phyloP scores from a whole-genome alignment of 176 grass and related monocot species.

The Tuctoria greenei region DNA sequence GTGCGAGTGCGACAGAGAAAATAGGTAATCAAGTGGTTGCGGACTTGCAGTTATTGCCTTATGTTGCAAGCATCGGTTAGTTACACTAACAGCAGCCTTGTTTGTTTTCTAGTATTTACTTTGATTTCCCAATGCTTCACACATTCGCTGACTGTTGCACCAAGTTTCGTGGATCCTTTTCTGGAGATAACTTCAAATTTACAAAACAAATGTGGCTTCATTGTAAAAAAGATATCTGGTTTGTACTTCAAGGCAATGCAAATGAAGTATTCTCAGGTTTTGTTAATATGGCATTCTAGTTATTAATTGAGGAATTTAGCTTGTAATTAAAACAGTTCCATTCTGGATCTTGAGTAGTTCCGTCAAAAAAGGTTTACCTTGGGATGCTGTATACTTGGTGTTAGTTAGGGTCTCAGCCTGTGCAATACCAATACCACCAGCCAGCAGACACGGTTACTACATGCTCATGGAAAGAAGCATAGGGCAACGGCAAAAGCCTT shows the following conservation, averaged over 20 bases:
- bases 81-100: not conserved
- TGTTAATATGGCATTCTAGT: not conserved
- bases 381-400: not conserved
- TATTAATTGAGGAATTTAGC: not conserved
- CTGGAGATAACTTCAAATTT: not conserved
- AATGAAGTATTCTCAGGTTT: not conserved
- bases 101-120: not conserved
- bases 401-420: constrained; percentile 54
- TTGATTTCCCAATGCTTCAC: not conserved
- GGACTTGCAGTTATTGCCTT: too few relatives aligned
- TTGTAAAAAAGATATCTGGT: not conserved
- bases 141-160: not conserved
- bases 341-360: not conserved
- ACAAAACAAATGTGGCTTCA: not conserved
- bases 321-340: not conserved
- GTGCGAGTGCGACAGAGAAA: too few relatives aligned
- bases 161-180: not conserved
- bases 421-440: constrained; percentile 93
- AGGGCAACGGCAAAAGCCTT: constrained; percentile 92
- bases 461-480: constrained; percentile 97
- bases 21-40: not conserved
- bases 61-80: not conserved
- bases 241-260: not conserved
- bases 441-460: constrained; percentile 74
- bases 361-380: not conserved